Percentiles rank a stretch among this genome's conserved stretches.
phyloP scores from a whole-genome alignment of 495 filamentous ascomycete genomes.

The Aspergillus baeticus region DNA sequence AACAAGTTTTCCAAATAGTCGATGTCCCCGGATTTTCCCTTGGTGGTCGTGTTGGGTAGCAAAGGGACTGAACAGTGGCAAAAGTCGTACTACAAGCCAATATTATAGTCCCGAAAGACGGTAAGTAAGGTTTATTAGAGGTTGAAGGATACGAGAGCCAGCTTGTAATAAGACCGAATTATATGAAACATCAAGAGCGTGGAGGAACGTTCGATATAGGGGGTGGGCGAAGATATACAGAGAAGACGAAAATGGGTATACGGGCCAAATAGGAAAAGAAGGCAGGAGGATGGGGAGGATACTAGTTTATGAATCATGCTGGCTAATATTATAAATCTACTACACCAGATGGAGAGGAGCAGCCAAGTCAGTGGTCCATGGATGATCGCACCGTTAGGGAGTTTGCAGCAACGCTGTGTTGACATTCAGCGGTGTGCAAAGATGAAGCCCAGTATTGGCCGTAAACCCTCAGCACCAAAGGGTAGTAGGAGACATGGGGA shows the following conservation, averaged over 20 bases:
- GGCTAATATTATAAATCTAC: neutral
- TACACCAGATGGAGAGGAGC: neutral
- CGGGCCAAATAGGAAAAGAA: slow-evolving; percentile 6
- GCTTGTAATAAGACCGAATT: slow-evolving; percentile 8
- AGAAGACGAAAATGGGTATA: neutral
- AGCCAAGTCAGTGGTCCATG: neutral
- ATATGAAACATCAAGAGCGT: slow-evolving; percentile 1
- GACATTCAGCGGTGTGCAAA: slow-evolving; percentile 9
- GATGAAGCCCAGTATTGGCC: neutral
- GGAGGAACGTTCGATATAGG: neutral
- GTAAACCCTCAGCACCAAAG: neutral
- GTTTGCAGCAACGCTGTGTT: slow-evolving; percentile 2
- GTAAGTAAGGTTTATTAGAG: slow-evolving; percentile 11
- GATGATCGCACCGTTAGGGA: slow-evolving; percentile 7
- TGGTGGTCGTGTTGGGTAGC: slow-evolving; percentile 13
- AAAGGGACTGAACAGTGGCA: slow-evolving; percentile 4
- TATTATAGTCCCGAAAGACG: neutral
- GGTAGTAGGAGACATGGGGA: too few species aligned
- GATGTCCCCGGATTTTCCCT: slow-evolving; percentile 12
- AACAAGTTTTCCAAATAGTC: neutral
- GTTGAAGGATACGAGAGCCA: slow-evolving; percentile 4
- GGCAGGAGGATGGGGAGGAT: slow-evolving; percentile 2
- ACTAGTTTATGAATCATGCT: slow-evolving; percentile 4
- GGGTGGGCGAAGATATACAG: neutral
- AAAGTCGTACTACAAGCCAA: slow-evolving; percentile 8